A percentile compares a stretch with the other conserved stretches of the same genome.
phyloP scores from a whole-genome alignment of 1,284 basidiomycete genomes.

The Fomitopsis betulina region DNA sequence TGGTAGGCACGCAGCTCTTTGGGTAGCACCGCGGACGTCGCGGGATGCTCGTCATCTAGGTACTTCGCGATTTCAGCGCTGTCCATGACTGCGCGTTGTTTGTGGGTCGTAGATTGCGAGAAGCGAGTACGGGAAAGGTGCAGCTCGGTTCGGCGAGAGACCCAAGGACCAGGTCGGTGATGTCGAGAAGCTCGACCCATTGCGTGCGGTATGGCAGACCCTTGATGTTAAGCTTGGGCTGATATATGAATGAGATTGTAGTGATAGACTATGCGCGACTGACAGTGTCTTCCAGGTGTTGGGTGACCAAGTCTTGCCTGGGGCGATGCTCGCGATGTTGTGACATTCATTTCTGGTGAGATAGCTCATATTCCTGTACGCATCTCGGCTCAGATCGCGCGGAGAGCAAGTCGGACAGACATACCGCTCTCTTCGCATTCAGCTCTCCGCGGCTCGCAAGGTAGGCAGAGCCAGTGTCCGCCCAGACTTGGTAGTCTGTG shows the following conservation, averaged over 20 bases:
- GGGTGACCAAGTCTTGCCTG: slow-evolving; percentile 33
- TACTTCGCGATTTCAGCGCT: slow-evolving; percentile 26
- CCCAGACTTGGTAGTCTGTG: slow-evolving; percentile 60
- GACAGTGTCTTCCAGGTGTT: slow-evolving; percentile 26
- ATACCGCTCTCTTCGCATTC: slow-evolving; percentile 13
- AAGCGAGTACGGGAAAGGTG: slow-evolving; percentile 14
- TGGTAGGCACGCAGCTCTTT: slow-evolving; percentile 22
- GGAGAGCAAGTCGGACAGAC: not conserved
- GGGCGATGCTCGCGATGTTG: slow-evolving; percentile 28
- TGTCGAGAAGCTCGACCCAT: slow-evolving; percentile 30
- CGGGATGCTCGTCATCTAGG: slow-evolving; percentile 27
- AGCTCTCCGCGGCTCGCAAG: slow-evolving; percentile 52
- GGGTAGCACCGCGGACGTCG: slow-evolving; percentile 15
- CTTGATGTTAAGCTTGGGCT: slow-evolving; percentile 25
- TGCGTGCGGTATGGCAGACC: slow-evolving; percentile 23
- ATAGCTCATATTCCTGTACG: not conserved
- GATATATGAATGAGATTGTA: not conserved
- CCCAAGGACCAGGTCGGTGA: slow-evolving; percentile 9
- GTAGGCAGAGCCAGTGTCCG: slow-evolving; percentile 61
- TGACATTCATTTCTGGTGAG: not conserved
- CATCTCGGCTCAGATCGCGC: too few species aligned
- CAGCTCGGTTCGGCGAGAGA: too few species aligned
- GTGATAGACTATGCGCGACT: slow-evolving; percentile 15
- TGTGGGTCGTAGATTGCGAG: slow-evolving; percentile 24
- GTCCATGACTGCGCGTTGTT: slow-evolving; percentile 22